These are phyloP conservation scores for Suillus placidus DNA, from an alignment of 768 basidiomycete genomes.

Conservation along the genomic window DNA sequence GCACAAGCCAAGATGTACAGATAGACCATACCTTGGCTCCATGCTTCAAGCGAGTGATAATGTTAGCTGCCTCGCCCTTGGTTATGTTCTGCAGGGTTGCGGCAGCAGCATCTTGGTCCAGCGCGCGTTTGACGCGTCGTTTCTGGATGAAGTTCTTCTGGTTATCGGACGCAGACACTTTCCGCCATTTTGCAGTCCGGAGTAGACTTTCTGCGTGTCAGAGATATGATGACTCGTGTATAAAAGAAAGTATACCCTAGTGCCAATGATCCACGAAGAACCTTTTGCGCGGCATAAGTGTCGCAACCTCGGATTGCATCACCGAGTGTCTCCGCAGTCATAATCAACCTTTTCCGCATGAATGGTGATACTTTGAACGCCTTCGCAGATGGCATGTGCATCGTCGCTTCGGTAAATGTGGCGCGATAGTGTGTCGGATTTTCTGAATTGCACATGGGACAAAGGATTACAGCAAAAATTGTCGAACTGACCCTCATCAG, in stretches of 20 bases:
- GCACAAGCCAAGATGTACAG: background rate
- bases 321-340: slow-evolving; percentile 54
- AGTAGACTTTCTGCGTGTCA: slow-evolving; percentile 46
- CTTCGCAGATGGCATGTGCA: slow-evolving; percentile 47
- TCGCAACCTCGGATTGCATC: slow-evolving; percentile 73
- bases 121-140: slow-evolving; percentile 44
- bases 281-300: slow-evolving; percentile 59
- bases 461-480: background rate
- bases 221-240: slow-evolving; percentile 5
- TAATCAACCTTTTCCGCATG: slow-evolving; percentile 52
- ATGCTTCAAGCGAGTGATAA: slow-evolving; percentile 76
- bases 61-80: slow-evolving; percentile 79
- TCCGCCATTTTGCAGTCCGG: slow-evolving; percentile 70
- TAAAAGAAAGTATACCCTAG: slow-evolving; percentile 47
- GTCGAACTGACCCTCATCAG: slow-evolving; percentile 36
- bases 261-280: slow-evolving; percentile 52
- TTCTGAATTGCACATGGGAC: background rate
- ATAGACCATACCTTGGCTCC: slow-evolving; percentile 62
- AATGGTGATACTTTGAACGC: slow-evolving; percentile 55
- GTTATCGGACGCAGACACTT: slow-evolving; percentile 55
- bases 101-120: slow-evolving; percentile 21
- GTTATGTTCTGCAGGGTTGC: slow-evolving; percentile 49
- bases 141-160: slow-evolving; percentile 62
- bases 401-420: slow-evolving; percentile 54
- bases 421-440: slow-evolving; percentile 46